Conservation (phyloP, 108 stramenopile genomes). For the Schizochytrium sp. region DNA sequence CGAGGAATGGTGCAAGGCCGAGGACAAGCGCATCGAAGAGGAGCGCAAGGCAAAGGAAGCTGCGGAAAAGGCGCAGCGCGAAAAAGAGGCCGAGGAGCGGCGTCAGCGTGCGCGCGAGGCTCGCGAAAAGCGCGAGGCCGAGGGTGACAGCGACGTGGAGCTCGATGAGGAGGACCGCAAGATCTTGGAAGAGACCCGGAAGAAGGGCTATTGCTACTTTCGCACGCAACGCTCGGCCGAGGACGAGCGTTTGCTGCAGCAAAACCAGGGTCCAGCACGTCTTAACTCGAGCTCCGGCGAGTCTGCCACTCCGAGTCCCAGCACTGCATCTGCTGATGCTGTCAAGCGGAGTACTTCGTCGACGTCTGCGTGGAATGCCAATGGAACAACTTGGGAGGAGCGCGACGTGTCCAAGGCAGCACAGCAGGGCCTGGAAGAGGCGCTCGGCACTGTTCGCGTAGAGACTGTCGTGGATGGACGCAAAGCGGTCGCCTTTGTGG, state of each 20-base stretch:
- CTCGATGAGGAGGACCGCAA: constrained; percentile 1
- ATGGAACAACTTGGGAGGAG: background rate
- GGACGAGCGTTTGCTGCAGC: background rate
- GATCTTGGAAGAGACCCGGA: background rate
- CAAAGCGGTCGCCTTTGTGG: background rate
- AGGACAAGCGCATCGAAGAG: constrained; percentile 1
- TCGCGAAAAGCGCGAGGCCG: background rate
- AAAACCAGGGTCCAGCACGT: background rate
- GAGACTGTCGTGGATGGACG: background rate
- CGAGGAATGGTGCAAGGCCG: constrained; percentile 11
- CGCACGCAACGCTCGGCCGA: background rate
- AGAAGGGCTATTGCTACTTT: constrained; percentile 15
- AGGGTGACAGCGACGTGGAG: background rate
- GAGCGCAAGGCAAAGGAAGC: background rate
- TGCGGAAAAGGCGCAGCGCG: background rate
- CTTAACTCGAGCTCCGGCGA: background rate
- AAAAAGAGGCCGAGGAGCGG: background rate
- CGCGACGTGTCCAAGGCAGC: background rate
- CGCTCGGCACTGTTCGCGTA: background rate
- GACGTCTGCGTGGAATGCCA: background rate
- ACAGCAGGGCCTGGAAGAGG: background rate
- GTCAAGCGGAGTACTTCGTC: background rate
- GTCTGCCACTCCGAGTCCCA: background rate
- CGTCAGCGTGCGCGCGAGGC: background rate
- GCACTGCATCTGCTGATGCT: background rate